These are phyloP conservation scores for Mycena filopes DNA, from an alignment of 768 basidiomycete genomes.

Conservation along the genomic window DNA sequence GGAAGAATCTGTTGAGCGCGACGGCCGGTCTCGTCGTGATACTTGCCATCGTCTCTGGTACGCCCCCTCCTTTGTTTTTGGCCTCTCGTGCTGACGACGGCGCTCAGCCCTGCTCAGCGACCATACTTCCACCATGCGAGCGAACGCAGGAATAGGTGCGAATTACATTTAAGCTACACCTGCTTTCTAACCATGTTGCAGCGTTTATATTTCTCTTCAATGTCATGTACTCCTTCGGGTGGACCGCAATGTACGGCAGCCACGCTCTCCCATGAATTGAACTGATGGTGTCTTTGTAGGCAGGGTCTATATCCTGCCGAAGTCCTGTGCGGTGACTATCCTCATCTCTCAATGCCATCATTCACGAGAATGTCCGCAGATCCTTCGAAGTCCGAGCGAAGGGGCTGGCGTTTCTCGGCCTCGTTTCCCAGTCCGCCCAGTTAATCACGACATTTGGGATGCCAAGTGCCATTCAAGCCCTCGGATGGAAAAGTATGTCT, in stretches of 20 bases:
- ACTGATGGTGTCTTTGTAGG: slow-evolving; percentile 39
- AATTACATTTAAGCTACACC: too few relatives aligned
- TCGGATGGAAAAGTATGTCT: slow-evolving; percentile 64
- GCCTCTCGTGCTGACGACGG: background rate
- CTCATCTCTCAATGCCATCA: too few relatives aligned
- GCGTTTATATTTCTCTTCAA: slow-evolving; percentile 61
- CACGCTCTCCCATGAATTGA: background rate
- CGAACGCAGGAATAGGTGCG: slow-evolving; percentile 58
- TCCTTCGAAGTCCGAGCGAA: slow-evolving; percentile 61
- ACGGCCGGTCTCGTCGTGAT: slow-evolving; percentile 50
- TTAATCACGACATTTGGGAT: slow-evolving; percentile 64
- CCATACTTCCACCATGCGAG: slow-evolving; percentile 45
- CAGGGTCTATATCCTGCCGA: slow-evolving; percentile 67
- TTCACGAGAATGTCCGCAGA: background rate
- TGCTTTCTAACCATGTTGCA: too few relatives aligned
- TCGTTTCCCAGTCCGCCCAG: slow-evolving; percentile 53
- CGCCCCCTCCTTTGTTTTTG: background rate
- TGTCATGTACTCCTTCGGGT: slow-evolving; percentile 62
- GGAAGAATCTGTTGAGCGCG: slow-evolving; percentile 54
- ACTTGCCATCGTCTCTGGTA: slow-evolving; percentile 57
- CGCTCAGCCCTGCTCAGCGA: slow-evolving; percentile 48
- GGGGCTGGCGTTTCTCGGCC: slow-evolving; percentile 61
- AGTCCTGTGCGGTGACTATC: slow-evolving; percentile 48
- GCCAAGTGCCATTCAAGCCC: slow-evolving; percentile 56
- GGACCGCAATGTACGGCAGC: slow-evolving; percentile 60